These are phyloP conservation scores for Podospora comata DNA, from an alignment of 495 filamentous ascomycete genomes.

Conservation along the genomic window DNA sequence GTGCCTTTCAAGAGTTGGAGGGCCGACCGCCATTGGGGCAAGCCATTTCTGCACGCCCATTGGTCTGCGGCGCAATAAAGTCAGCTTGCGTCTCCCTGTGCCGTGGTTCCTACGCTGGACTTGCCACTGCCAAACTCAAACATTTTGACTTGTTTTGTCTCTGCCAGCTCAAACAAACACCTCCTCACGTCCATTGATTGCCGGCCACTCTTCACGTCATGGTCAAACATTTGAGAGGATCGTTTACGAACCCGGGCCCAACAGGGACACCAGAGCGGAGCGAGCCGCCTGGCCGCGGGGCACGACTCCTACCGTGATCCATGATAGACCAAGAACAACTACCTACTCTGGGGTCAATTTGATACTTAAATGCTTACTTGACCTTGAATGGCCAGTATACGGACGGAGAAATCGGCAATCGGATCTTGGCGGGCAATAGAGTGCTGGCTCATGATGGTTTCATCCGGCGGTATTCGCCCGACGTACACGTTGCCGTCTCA, in stretches of 20 bases:
- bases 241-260: neutral
- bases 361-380: neutral
- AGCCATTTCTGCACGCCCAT: constrained; percentile 22
- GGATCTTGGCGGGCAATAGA: neutral
- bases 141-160: neutral
- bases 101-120: neutral
- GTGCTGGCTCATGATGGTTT: neutral
- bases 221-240: neutral
- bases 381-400: constrained; percentile 28
- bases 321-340: too few species aligned
- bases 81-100: neutral
- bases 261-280: neutral
- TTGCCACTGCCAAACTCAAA: neutral
- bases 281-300: neutral
- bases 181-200: too few species aligned
- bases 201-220: neutral
- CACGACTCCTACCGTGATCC: neutral
- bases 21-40: constrained; percentile 32
- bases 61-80: constrained; percentile 15
- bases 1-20: neutral
- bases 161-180: neutral
- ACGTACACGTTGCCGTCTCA: neutral
- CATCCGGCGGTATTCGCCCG: too few species aligned
- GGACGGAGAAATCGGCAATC: constrained; percentile 16
- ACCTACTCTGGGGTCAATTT: neutral